Base-by-base conservation (phyloP, 2,329 filamentous ascomycete species). In the Camptophora hylomeconis region DNA sequence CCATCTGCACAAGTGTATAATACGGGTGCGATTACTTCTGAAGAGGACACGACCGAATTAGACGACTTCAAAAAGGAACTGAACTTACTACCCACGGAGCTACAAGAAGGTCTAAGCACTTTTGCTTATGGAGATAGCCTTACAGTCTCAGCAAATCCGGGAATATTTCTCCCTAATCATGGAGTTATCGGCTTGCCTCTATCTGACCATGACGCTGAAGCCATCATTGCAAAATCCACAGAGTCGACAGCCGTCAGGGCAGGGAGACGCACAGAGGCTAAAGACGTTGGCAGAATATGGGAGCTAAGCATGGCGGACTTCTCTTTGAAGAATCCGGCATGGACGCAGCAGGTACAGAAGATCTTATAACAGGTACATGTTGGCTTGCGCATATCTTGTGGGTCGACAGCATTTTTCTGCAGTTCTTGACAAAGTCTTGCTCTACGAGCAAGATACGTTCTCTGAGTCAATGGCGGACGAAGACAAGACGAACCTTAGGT, bases 391-490 rank as follows among this genome's bases (percentile, higher is more conserved):
- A 19, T 41, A 5, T 16, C 20, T n/a, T 24, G 30, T 19, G 24
- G n/a, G 20, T 45, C 61, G 26, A 20, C 23, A 32, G 28, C 35
- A 23, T 40, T 58, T 27, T 38, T 28, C 2, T 5, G 55, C 55
- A 2, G 46, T 63, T 25, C 40, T 57, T 1, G 56, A 61, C 44
- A 67, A 67, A 37, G 50, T 69, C 45, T 45, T 65, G 3, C 41
- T 69, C 2, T 68, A 67, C 40, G 61, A 63, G 28, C 51, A 61
- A 29, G 65, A 61, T 0, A 59, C 60, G 3, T 60, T 63, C 47
- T 65, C 63, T 44, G 62, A 63, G 38, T 35, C 57, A 1, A 58
- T 64, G 35, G 54, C 54, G 17, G 60, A 66, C 42, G 60, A 54
- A 0, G 58, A 66, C 35, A 66, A 65, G 26, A 50, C 47, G 0